Conservation (phyloP, 179 eudicot genomes). For the Vitellaria paradoxa region DNA sequence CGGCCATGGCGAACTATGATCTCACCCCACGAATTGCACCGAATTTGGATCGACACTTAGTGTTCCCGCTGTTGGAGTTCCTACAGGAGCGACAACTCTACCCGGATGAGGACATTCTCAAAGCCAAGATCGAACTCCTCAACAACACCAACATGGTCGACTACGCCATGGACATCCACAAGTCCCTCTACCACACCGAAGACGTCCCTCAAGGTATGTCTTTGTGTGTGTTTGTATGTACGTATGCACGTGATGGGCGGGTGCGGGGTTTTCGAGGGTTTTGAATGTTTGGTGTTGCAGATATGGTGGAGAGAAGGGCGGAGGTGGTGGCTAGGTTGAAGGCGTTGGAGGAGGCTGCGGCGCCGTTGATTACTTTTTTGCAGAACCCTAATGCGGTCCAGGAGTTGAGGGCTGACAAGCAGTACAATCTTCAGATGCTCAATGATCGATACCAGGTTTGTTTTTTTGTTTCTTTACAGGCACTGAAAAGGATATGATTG, state of each 20-base stretch:
- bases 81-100: constrained; percentile 69
- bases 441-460: constrained; percentile 78
- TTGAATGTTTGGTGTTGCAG: constrained; percentile 22
- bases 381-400: constrained; percentile 81
- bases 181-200: constrained; percentile 76
- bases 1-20: constrained; percentile 71
- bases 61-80: constrained; percentile 80
- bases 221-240: no score
- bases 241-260: no score
- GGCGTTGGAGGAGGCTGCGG: constrained; percentile 83
- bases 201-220: constrained; percentile 81
- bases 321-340: constrained; percentile 91
- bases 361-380: constrained; percentile 71
- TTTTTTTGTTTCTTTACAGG: not conserved
- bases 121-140: constrained; percentile 78
- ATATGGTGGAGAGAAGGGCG: constrained; percentile 87
- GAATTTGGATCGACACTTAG: constrained; percentile 78
- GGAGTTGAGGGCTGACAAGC: constrained; percentile 85
- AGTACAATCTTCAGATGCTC: constrained; percentile 90
- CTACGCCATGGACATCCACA: constrained; percentile 97
- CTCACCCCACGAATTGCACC: constrained; percentile 74
- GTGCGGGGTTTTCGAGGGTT: no score
- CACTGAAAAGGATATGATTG: not conserved
- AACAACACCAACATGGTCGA: constrained; percentile 95
- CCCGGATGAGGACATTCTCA: constrained; percentile 63